A percentile compares a stretch with the other conserved stretches of the same genome.
Evolutionary conservation across 108 stramenopile species (phyloP).

Genomic region (Halocafeteria seosinensis): DNA sequence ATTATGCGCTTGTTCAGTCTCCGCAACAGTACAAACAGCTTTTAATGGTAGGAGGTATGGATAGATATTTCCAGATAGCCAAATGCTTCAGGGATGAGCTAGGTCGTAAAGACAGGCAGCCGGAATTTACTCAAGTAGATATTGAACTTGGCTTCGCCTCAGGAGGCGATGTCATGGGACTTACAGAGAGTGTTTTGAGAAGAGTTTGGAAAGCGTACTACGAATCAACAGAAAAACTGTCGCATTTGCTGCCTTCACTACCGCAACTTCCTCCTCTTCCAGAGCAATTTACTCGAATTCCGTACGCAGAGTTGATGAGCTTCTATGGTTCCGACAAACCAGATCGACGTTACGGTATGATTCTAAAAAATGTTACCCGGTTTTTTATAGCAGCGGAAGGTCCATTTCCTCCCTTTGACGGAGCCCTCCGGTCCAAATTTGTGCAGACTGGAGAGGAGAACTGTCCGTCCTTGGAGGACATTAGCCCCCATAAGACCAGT

Average conservation of each 20-base stretch:
- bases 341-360: background rate
- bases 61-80: slow-evolving; percentile 16
- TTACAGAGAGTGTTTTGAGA: background rate
- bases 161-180: background rate
- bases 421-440: background rate
- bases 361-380: background rate
- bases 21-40: slow-evolving; percentile 19
- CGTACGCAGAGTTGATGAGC: background rate
- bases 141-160: slow-evolving; percentile 2
- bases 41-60: slow-evolving; percentile 13
- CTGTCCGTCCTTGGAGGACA: no score
- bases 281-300: background rate
- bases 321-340: background rate
- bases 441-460: background rate
- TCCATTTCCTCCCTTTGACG: background rate
- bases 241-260: background rate
- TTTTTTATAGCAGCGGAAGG: background rate
- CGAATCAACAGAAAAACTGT: background rate
- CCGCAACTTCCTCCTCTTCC: background rate
- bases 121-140: slow-evolving; percentile 13
- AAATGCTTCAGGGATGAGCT: slow-evolving; percentile 11
- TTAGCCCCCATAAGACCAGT: background rate
- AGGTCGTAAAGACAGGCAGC: slow-evolving; percentile 14
- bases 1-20: slow-evolving; percentile 9
- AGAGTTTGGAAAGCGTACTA: background rate